phyloP scores from a whole-genome alignment of 345 rosid genomes.

The Excoecaria cochinchinensis region DNA sequence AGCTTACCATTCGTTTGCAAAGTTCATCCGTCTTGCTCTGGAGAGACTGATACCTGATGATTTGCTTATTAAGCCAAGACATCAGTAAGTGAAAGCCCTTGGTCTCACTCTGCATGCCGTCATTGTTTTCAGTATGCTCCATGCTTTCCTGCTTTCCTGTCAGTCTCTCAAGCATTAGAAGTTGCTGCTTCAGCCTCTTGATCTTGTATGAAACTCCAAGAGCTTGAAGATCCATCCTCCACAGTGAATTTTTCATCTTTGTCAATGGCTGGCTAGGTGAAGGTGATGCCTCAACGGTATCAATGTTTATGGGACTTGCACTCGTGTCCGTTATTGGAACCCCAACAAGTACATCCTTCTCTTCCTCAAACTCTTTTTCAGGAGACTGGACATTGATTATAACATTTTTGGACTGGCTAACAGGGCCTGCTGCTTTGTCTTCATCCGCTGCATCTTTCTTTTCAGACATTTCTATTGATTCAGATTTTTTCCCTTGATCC shows the following conservation, averaged over 20 bases:
- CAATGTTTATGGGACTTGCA: slow-evolving; percentile 24
- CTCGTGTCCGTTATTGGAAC: slow-evolving; percentile 32
- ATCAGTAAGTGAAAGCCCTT: slow-evolving; percentile 47
- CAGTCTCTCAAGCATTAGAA: slow-evolving; percentile 77
- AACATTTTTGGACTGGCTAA: slow-evolving; percentile 16
- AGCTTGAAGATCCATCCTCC: slow-evolving; percentile 92
- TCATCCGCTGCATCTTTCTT: slow-evolving; percentile 33
- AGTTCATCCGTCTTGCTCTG: slow-evolving; percentile 84
- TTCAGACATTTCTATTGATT: slow-evolving; percentile 21
- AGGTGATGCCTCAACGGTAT: slow-evolving; percentile 24
- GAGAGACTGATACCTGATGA: slow-evolving; percentile 77
- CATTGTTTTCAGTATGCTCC: slow-evolving; percentile 37
- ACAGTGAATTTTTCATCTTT: slow-evolving; percentile 41
- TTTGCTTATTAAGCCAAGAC: slow-evolving; percentile 73
- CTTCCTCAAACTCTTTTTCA: slow-evolving; percentile 52
- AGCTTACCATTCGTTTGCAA: slow-evolving; percentile 80
- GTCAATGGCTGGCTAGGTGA: slow-evolving; percentile 30
- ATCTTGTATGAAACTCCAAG: slow-evolving; percentile 93
- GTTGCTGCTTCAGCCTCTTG: slow-evolving; percentile 88
- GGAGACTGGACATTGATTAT: slow-evolving; percentile 47
- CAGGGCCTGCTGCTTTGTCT: slow-evolving; percentile 22
- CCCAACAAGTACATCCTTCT: slow-evolving; percentile 28
- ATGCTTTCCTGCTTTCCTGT: slow-evolving; percentile 58
- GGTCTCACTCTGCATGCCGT: slow-evolving; percentile 27
- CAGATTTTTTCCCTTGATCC: slow-evolving; percentile 36